These are phyloP conservation scores for Carnegiea gigantea DNA, from an alignment of 179 eudicot species.

Conservation along the genomic window DNA sequence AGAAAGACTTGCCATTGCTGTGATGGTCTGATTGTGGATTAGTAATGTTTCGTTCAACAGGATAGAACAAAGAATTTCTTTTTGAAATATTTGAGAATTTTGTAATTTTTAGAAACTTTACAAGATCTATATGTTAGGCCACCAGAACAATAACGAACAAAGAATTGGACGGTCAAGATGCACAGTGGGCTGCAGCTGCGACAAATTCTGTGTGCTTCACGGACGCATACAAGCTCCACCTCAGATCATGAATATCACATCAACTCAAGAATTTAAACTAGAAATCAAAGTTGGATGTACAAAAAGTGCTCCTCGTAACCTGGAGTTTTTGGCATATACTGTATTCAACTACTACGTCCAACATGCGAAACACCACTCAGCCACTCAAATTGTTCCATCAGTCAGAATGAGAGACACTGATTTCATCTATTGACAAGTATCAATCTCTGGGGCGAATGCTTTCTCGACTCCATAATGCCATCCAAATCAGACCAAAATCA, in stretches of 20 bases:
- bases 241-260: not conserved
- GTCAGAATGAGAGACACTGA: not conserved
- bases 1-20: too few species aligned
- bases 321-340: slow-evolving; percentile 9
- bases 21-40: too few species aligned
- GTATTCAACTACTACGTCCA: not conserved
- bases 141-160: too few species aligned
- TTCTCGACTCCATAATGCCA: not conserved
- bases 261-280: not conserved
- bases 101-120: too few species aligned
- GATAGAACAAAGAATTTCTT: too few species aligned
- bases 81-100: too few species aligned
- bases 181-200: not conserved
- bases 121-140: too few species aligned
- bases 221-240: too few species aligned
- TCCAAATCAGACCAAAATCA: slow-evolving; percentile 12
- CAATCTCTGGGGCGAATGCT: not conserved
- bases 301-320: slow-evolving; percentile 3
- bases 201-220: not conserved
- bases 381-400: slow-evolving; percentile 13
- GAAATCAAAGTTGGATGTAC: slow-evolving; percentile 20
- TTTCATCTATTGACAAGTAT: not conserved
- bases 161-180: too few species aligned
- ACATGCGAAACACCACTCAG: slow-evolving; percentile 13
- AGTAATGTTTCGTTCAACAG: too few species aligned